Conservation (phyloP, 2,329 filamentous ascomycete species). For the Trichoderma citrinoviride region DNA sequence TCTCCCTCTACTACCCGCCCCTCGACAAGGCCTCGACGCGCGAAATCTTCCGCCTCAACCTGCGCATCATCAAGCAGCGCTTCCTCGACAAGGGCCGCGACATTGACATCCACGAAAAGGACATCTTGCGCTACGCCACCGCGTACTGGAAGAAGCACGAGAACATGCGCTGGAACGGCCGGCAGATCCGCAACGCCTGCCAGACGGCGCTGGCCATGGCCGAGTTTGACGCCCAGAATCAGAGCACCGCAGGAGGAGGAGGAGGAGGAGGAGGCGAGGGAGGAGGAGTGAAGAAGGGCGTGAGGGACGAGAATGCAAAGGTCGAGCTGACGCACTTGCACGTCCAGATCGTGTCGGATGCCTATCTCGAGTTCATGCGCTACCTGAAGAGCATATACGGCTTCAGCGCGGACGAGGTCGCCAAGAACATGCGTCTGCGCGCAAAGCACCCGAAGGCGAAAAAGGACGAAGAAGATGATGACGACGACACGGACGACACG, state of each 20-base stretch:
- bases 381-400: constrained; percentile 25
- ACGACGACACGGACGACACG: not conserved
- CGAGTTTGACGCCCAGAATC: constrained; percentile 33
- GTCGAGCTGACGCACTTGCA: constrained; percentile 24
- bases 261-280: too few relatives aligned
- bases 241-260: too few relatives aligned
- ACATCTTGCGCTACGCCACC: constrained; percentile 1
- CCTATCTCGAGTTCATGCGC: constrained; percentile 27
- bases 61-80: constrained; percentile 26
- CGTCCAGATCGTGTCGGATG: constrained; percentile 25
- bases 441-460: not conserved
- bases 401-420: not conserved
- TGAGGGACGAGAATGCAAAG: not conserved
- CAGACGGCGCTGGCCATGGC: constrained; percentile 31
- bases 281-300: too few relatives aligned
- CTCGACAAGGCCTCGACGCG: not conserved
- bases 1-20: constrained; percentile 33
- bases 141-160: not conserved
- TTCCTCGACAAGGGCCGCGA: not conserved
- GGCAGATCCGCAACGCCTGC: constrained; percentile 26
- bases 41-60: constrained; percentile 24
- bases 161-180: constrained; percentile 23
- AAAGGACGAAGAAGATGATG: not conserved
- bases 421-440: constrained; percentile 6
- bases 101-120: not conserved